These are phyloP conservation scores for Alternaria panax DNA, from an alignment of 2,329 filamentous ascomycete species.

Conservation along the genomic window DNA sequence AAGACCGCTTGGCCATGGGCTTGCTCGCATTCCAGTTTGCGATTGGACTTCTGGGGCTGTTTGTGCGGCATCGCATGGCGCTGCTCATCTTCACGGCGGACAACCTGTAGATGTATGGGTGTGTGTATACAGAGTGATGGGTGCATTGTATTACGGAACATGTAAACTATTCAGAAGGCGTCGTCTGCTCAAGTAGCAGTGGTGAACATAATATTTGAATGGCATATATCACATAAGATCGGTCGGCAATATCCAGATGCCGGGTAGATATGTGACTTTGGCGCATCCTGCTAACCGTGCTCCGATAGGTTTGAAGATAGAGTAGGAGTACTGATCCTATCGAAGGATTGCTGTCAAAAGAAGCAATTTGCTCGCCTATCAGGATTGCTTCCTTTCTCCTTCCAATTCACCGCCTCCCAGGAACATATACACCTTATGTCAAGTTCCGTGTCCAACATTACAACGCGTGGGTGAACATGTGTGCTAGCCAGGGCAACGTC, in stretches of 20 bases:
- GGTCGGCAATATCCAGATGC: neutral
- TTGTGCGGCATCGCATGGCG: conserved; percentile 85
- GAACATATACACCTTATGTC: neutral
- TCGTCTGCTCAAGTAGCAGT: neutral
- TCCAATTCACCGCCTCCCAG: neutral
- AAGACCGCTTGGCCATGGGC: conserved; percentile 82
- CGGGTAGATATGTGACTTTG: neutral
- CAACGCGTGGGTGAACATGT: neutral
- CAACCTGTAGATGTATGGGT: conserved; percentile 60
- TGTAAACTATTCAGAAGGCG: neutral
- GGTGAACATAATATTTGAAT: neutral
- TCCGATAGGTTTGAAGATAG: neutral
- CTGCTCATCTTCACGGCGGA: conserved; percentile 89
- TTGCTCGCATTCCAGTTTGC: conserved; percentile 79
- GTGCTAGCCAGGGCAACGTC: neutral
- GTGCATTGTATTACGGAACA: neutral
- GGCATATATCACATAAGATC: conserved; percentile 2
- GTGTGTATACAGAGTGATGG: neutral
- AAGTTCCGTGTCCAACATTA: neutral
- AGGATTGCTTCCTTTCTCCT: neutral
- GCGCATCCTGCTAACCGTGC: neutral
- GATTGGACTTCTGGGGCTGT: conserved; percentile 81
- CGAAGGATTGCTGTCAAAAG: neutral
- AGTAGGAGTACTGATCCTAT: neutral
- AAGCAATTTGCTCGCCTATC: neutral